Base-by-base conservation (phyloP, 148 eudicot species). In the Cornus kousa region DNA sequence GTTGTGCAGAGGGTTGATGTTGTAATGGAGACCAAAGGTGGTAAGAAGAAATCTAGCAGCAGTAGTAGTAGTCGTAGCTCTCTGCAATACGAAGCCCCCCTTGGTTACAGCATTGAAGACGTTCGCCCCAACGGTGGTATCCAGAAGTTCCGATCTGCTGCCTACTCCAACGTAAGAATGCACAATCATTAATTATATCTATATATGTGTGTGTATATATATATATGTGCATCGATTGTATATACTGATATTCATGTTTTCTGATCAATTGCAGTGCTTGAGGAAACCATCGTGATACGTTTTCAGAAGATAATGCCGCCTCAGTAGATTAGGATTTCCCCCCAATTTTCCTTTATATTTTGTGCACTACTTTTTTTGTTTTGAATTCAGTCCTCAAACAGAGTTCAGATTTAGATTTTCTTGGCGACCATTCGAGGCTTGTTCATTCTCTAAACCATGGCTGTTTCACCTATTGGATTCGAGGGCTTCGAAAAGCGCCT, bases 401-500 rank as follows among this genome's bases (percentile, higher is more conserved):
- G 72, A 70, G 5, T 20, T 35, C 6, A 35, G 72, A 17, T 33
- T 35, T 55, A 16, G 9, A 4, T 19, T 19, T 31, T 31, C 39
- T 35, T 35, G 37, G 64, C 13, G 64, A 16, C 13, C 20, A 13
- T 13, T 73, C n/a, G 37, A 35, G 37, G 37, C 37, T 35, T 35
- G 37, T 35, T 35, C 1, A 10, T 11, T 28, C 37, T 14, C 46
- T 50, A 22, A 39, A 24, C 33, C 24, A 82, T 82, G 85, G 53
- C 66, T 13, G 79, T 77, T 62, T 85, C 92, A 16, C 78, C 89
- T n/a, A 89, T 86, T 20, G 92, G 88, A 74, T 89, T 89, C 24
- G 92, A 89, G 79, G 92, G 92, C 66, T 89, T 85, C 16, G 92
- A 89, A 77, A 89, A 89, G 74, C 81, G 92, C 31, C 80, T 89